Evolutionary conservation across 805 yeast species (phyloP).

Genomic region (Torulaspora delbrueckii): DNA sequence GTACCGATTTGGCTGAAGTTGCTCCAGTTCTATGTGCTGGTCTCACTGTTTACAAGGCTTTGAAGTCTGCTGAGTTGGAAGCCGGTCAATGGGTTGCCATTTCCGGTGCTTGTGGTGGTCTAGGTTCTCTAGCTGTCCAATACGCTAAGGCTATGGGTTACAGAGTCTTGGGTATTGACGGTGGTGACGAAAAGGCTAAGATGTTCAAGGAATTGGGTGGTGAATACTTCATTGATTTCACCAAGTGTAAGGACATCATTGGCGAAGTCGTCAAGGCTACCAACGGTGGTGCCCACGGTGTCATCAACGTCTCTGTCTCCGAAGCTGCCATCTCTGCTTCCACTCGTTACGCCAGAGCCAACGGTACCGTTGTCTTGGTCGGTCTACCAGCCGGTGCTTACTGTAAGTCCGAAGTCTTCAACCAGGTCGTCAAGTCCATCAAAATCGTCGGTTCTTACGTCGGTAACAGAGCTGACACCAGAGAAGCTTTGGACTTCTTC

Average conservation of each 20-base stretch:
- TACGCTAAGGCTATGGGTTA: constrained; percentile 74
- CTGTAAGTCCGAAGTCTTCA: constrained; percentile 63
- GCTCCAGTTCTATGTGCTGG: constrained; percentile 91
- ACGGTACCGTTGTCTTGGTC: constrained; percentile 67
- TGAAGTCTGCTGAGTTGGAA: constrained; percentile 65
- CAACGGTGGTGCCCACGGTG: constrained; percentile 74
- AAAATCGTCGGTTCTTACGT: constrained; percentile 78
- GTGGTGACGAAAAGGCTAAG: constrained; percentile 58
- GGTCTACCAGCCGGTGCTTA: constrained; percentile 80
- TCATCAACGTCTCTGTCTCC: constrained; percentile 69
- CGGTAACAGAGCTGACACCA: constrained; percentile 83
- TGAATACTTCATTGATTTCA: constrained; percentile 58
- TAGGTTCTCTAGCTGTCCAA: constrained; percentile 70
- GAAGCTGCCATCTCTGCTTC: constrained; percentile 62
- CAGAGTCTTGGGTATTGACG: constrained; percentile 67
- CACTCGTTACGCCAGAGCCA: constrained; percentile 53
- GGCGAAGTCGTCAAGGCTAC: constrained; percentile 53
- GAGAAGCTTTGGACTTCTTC: constrained; percentile 72
- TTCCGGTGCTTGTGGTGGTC: constrained; percentile 78
- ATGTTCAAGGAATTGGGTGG: constrained; percentile 59
- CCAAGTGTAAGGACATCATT: constrained; percentile 49
- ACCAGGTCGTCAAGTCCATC: constrained; percentile 67
- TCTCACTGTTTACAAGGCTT: constrained; percentile 85
- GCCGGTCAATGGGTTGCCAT: constrained; percentile 76
- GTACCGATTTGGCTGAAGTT: constrained; percentile 66